These are phyloP conservation scores for Meripilus lineatus DNA, from an alignment of 1,284 basidiomycete genomes.

Conservation along the genomic window DNA sequence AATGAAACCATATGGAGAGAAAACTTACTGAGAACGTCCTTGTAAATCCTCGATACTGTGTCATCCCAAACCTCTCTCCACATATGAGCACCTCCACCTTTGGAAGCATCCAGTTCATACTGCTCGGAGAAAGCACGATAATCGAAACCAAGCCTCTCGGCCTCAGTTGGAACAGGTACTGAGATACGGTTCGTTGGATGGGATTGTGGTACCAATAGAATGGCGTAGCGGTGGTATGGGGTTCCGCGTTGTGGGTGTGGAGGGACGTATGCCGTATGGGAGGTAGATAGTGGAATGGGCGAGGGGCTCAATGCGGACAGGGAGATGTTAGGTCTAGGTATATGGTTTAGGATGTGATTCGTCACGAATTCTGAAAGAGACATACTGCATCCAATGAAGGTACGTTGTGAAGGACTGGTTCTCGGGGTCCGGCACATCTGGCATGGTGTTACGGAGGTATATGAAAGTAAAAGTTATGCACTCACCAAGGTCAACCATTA, in stretches of 20 bases:
- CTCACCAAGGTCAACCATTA: slow-evolving; percentile 82
- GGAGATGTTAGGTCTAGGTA: slow-evolving; percentile 70
- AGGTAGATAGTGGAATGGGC: slow-evolving; percentile 36
- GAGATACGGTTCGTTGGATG: slow-evolving; percentile 31
- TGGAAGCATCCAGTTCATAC: slow-evolving; percentile 47
- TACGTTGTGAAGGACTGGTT: slow-evolving; percentile 66
- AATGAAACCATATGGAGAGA: slow-evolving; percentile 4
- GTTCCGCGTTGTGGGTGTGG: slow-evolving; percentile 86
- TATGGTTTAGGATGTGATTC: slow-evolving; percentile 5
- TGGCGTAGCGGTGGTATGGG: slow-evolving; percentile 81
- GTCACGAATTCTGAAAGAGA: slow-evolving; percentile 15
- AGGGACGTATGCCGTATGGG: slow-evolving; percentile 72
- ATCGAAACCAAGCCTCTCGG: slow-evolving; percentile 55
- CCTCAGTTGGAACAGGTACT: slow-evolving; percentile 31
- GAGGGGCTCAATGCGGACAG: slow-evolving; percentile 55
- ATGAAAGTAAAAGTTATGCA: not conserved
- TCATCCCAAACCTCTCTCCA: slow-evolving; percentile 78
- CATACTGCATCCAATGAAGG: slow-evolving; percentile 85
- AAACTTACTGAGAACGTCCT: slow-evolving; percentile 61
- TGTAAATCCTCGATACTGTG: slow-evolving; percentile 63
- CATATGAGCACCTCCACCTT: slow-evolving; percentile 76
- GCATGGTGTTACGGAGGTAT: not conserved
- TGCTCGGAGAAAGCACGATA: slow-evolving; percentile 56
- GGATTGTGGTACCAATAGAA: slow-evolving; percentile 72
- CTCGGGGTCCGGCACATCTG: slow-evolving; percentile 76